phyloP scores from a whole-genome alignment of 108 stramenopile genomes.

The Hondaea fermentalgiana region DNA sequence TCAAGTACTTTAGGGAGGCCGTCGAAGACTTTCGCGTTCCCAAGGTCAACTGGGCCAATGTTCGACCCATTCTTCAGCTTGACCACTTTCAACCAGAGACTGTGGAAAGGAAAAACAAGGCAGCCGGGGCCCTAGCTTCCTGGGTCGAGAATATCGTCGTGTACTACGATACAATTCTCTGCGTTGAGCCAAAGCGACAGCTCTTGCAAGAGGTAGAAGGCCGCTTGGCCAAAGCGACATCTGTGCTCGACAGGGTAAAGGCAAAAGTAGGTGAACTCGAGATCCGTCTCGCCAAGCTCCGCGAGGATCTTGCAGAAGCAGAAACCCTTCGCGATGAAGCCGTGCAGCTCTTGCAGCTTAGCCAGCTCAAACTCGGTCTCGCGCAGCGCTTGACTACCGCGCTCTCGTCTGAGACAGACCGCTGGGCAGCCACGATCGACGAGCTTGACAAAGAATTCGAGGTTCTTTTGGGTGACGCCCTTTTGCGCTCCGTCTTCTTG shows the following conservation, averaged over 20 bases:
- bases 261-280: constrained; percentile 43
- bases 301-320: constrained; percentile 57
- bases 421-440: constrained; percentile 62
- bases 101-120: constrained; percentile 60
- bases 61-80: constrained; percentile 53
- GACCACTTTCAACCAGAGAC: constrained; percentile 65
- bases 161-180: constrained; percentile 66
- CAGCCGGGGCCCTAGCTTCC: constrained; percentile 63
- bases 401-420: constrained; percentile 65
- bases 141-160: constrained; percentile 69
- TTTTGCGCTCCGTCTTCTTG: constrained; percentile 63
- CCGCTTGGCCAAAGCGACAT: constrained; percentile 53
- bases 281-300: constrained; percentile 50
- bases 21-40: constrained; percentile 56
- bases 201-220: constrained; percentile 59
- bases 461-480: constrained; percentile 64
- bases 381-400: constrained; percentile 68
- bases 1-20: constrained; percentile 58
- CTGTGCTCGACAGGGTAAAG: constrained; percentile 30
- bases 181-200: constrained; percentile 65
- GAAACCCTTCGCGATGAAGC: constrained; percentile 15
- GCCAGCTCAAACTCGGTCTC: constrained; percentile 62
- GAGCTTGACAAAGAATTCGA: constrained; percentile 45
- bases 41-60: constrained; percentile 56
- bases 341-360: constrained; percentile 46